Conservation (phyloP, 768 basidiomycete species). For the Tulasnella sp. region DNA sequence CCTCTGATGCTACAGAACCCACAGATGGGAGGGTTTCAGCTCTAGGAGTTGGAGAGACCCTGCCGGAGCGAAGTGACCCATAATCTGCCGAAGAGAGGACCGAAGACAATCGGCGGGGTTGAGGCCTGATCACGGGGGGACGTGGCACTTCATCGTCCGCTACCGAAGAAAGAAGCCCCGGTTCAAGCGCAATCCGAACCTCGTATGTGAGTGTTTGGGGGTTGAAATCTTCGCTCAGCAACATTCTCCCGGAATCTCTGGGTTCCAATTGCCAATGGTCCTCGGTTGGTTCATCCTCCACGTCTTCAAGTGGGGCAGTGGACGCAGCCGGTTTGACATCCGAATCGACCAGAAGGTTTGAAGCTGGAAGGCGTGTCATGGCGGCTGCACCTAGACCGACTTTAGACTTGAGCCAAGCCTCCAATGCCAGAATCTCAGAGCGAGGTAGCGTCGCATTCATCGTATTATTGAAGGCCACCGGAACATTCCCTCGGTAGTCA, state of each 20-base stretch:
- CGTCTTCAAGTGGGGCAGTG: neutral
- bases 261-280: slow-evolving; percentile 37
- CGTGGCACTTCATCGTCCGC: neutral
- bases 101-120: slow-evolving; percentile 19
- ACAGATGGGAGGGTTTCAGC: neutral
- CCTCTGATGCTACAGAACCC: neutral
- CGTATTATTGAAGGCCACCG: slow-evolving; percentile 80
- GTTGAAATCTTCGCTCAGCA: slow-evolving; percentile 30
- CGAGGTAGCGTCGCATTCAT: slow-evolving; percentile 79
- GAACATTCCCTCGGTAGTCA: slow-evolving; percentile 85
- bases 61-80: neutral
- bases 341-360: slow-evolving; percentile 49
- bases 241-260: slow-evolving; percentile 29
- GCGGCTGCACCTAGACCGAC: slow-evolving; percentile 58
- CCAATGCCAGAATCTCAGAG: slow-evolving; percentile 67
- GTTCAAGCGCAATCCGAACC: slow-evolving; percentile 13
- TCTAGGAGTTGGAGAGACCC: slow-evolving; percentile 7
- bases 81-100: neutral
- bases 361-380: slow-evolving; percentile 67
- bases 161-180: neutral
- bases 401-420: slow-evolving; percentile 67
- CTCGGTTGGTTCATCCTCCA: slow-evolving; percentile 27
- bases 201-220: neutral
- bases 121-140: neutral
- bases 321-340: neutral